Base-by-base conservation (phyloP, 331 rosid genomes). In the Quercus tomentella region DNA sequence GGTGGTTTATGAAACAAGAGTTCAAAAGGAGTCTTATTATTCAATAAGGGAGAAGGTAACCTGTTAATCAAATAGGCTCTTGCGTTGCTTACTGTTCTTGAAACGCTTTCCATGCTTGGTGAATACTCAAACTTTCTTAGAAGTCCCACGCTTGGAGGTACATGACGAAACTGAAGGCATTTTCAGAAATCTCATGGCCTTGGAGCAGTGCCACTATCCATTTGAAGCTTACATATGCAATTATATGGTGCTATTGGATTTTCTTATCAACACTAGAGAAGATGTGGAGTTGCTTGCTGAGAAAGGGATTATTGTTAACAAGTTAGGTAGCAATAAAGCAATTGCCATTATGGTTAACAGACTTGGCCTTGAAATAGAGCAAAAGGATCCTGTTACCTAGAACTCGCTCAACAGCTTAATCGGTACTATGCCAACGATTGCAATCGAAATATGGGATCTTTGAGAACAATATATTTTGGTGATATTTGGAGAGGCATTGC, bases 401-500 rank as follows among this genome's bases (percentile, higher is more conserved):
- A 62, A 7, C 67, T 8, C 7, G 18, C 70, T 15, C 22, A 31
- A 73, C 31, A 70, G 15, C 43, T 84, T 0, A 77, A 74, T 17
- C 8, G 21, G 33, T 82, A 84, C 70, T 69, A 81, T 72, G 72
- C 70, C 66, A 81, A 68, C 17, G 0, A 12, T 21, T 84, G 88
- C 85, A 81, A 84, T 54, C 83, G 73, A 5, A 67, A 70, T 1
- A 74, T 81, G 85, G 83, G 80, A 1, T 70, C 81, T 0, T 22
- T 84, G 58, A 52, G 76, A 82, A 74, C 56, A 61, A 82, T 74
- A 0, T 84, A 84, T 25, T 74, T 84, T 14, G 22, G 80, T 70
- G 81, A 84, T 41, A 82, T 84, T 21, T 84, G 88, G 88, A 74
- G 83, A 66, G 82, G 85, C 5, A 84, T 80, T 33, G 78, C 85